These are phyloP conservation scores for Isoetes engelmannii DNA, from an alignment of 83 land plant species.

Conservation along the genomic window DNA sequence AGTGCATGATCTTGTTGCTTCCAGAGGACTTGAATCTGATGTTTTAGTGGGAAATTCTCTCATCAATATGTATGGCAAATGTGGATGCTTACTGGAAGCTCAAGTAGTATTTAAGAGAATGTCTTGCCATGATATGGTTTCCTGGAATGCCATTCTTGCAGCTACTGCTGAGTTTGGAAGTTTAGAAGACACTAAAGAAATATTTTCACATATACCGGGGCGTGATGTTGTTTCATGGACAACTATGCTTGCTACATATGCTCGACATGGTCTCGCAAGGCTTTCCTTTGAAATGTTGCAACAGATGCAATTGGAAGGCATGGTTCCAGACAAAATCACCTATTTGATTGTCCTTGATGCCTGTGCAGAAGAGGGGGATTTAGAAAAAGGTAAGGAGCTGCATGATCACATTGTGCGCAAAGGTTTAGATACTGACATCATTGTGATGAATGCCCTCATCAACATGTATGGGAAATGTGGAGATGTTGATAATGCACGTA, in stretches of 20 bases:
- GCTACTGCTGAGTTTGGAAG: constrained; percentile 41
- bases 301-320: constrained; percentile 3
- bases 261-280: constrained; percentile 24
- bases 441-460: constrained; percentile 28
- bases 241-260: constrained; percentile 42
- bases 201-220: constrained; percentile 33
- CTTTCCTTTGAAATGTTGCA: no score
- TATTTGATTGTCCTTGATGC: constrained; percentile 23
- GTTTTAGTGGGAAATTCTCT: constrained; percentile 43
- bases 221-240: constrained; percentile 54
- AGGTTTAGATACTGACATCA: constrained; percentile 27
- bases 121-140: constrained; percentile 29
- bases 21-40: constrained; percentile 38
- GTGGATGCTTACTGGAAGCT: constrained; percentile 40
- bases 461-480: constrained; percentile 48
- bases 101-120: constrained; percentile 31
- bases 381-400: constrained; percentile 22
- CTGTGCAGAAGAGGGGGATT: constrained; percentile 18
- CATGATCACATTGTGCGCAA: constrained; percentile 35
- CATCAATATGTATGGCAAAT: constrained; percentile 50
- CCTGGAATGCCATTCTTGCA: constrained; percentile 61
- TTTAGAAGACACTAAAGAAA: constrained; percentile 31
- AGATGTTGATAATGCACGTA: constrained; percentile 18
- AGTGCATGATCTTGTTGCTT: constrained; percentile 33
- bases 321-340: constrained; percentile 32